A percentile compares a stretch with the other conserved stretches of the same genome.
Conservation (phyloP, 2,329 filamentous ascomycete genomes). For the Paradendryphiella salina region DNA sequence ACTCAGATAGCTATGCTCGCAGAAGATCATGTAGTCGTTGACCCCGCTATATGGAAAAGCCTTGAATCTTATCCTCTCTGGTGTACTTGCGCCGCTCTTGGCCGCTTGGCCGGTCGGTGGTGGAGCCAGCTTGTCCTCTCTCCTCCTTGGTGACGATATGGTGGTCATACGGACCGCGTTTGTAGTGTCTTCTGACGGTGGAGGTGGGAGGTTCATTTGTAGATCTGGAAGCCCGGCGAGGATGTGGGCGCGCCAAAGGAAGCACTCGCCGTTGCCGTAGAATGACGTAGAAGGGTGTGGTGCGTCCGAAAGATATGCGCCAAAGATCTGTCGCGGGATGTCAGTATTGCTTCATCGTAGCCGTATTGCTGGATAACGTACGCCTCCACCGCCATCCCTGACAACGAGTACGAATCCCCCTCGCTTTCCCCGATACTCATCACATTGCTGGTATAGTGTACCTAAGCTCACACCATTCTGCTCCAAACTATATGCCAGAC, state of each 20-base stretch:
- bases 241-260: slow-evolving; percentile 78
- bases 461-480: slow-evolving; percentile 85
- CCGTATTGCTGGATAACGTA: slow-evolving; percentile 51
- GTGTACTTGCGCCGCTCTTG: slow-evolving; percentile 57
- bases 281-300: slow-evolving; percentile 82
- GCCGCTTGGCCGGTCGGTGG: slow-evolving; percentile 18
- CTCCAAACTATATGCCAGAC: slow-evolving; percentile 83
- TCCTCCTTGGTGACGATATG: slow-evolving; percentile 40
- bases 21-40: slow-evolving; percentile 96
- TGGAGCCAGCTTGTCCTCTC: slow-evolving; percentile 32
- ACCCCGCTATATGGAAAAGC: slow-evolving; percentile 94
- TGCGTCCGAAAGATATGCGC: slow-evolving; percentile 89
- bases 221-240: slow-evolving; percentile 58
- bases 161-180: slow-evolving; percentile 65
- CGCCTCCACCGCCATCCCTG: slow-evolving; percentile 72
- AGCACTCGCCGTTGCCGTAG: slow-evolving; percentile 96
- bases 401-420: slow-evolving; percentile 91
- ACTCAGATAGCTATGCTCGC: slow-evolving; percentile 80
- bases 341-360: slow-evolving; percentile 8
- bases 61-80: slow-evolving; percentile 87
- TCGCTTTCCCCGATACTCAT: slow-evolving; percentile 66
- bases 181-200: slow-evolving; percentile 68
- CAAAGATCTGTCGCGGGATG: slow-evolving; percentile 64
- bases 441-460: slow-evolving; percentile 82
- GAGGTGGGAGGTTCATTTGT: slow-evolving; percentile 63